phyloP scores from a whole-genome alignment of 169 alveolate species.

The Plasmodium gallinaceum region DNA sequence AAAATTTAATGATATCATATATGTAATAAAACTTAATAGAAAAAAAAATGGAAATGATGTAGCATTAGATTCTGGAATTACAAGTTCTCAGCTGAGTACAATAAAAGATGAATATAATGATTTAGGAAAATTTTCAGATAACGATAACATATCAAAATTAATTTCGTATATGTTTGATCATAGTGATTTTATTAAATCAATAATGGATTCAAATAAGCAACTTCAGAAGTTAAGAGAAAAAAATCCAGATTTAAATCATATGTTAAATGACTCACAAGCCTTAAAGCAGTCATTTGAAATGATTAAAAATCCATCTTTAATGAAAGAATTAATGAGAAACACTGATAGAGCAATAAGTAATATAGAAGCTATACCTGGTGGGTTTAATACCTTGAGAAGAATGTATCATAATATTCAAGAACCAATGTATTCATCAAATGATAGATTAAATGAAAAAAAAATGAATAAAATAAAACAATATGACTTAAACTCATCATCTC shows the following conservation, averaged over 20 bases:
- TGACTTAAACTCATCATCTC: conserved; percentile 72
- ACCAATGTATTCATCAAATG: conserved; percentile 79
- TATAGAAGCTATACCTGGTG: conserved; percentile 89
- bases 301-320: conserved; percentile 85
- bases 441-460: conserved; percentile 40
- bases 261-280: conserved; percentile 83
- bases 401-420: conserved; percentile 87
- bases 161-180: conserved; percentile 71
- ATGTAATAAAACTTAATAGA: conserved; percentile 37
- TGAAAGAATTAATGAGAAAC: conserved; percentile 86
- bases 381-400: conserved; percentile 84
- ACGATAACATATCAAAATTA: conserved; percentile 66
- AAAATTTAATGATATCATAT: conserved; percentile 54
- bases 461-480: conserved; percentile 44
- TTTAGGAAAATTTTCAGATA: conserved; percentile 21
- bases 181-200: conserved; percentile 69
- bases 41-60: conserved; percentile 48
- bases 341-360: conserved; percentile 88
- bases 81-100: conserved; percentile 74
- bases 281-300: conserved; percentile 84
- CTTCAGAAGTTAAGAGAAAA: conserved; percentile 72
- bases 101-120: conserved; percentile 74
- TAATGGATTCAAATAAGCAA: conserved; percentile 75
- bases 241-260: conserved; percentile 78
- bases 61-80: conserved; percentile 66